phyloP scores from a whole-genome alignment of 345 rosid genomes.

The Gossypium rotundifolium region DNA sequence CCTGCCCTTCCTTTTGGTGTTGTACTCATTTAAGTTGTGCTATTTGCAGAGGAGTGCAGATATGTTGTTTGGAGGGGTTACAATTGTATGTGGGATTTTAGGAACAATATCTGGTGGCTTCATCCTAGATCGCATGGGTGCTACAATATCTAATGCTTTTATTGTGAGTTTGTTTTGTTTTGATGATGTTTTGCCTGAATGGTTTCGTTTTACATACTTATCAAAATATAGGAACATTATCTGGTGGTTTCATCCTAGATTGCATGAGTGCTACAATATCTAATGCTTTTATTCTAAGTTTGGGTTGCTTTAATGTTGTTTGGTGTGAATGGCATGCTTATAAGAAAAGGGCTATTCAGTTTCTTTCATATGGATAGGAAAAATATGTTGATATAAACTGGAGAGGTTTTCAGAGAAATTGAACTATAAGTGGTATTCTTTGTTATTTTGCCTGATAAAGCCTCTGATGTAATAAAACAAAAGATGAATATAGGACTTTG shows the following conservation, averaged over 20 bases:
- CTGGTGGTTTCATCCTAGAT: conserved; percentile 79
- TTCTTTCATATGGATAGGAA: neutral
- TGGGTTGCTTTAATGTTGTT: neutral
- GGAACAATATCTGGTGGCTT: conserved; percentile 85
- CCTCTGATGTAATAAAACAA: neutral
- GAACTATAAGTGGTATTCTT: neutral
- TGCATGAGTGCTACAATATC: conserved; percentile 57
- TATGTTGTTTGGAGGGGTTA: conserved; percentile 86
- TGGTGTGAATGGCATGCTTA: neutral
- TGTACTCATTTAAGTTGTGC: conserved; percentile 5
- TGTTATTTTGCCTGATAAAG: neutral
- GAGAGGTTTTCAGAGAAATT: neutral
- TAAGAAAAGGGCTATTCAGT: neutral
- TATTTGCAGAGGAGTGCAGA: conserved; percentile 64
- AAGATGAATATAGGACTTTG: conserved; percentile 1
- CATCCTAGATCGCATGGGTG: conserved; percentile 58
- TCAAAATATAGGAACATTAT: conserved; percentile 51
- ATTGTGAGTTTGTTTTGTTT: conserved; percentile 44
- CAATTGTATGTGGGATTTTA: conserved; percentile 75
- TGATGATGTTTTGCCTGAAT: neutral
- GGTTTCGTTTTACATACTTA: neutral
- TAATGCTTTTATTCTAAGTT: conserved; percentile 83
- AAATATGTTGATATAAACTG: neutral
- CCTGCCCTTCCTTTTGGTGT: neutral
- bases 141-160: conserved; percentile 84